Conservation (phyloP, 345 rosid genomes). For the Lepidium didymum region DNA sequence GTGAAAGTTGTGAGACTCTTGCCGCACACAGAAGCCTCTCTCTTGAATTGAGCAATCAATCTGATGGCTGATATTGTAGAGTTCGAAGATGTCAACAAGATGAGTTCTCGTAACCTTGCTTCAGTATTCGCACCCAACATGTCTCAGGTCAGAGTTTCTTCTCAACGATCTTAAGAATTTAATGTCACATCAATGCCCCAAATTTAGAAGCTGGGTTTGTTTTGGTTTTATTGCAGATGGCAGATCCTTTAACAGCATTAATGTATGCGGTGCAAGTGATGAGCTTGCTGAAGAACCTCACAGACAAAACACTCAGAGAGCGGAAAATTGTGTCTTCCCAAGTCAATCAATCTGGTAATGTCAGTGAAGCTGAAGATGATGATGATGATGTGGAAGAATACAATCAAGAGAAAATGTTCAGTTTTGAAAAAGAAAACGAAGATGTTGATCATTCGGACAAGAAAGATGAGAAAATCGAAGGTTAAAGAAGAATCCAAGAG, state of each 20-base stretch:
- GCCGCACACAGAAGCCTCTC: slow-evolving; percentile 72
- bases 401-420: not conserved
- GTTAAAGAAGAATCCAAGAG: not conserved
- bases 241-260: slow-evolving; percentile 78
- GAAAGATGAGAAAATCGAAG: not conserved
- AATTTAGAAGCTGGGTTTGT: not conserved
- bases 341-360: slow-evolving; percentile 43
- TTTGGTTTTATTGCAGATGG: slow-evolving; percentile 56
- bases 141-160: slow-evolving; percentile 49
- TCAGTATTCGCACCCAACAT: slow-evolving; percentile 95
- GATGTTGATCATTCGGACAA: slow-evolving; percentile 10
- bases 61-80: slow-evolving; percentile 83
- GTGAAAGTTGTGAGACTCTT: slow-evolving; percentile 61
- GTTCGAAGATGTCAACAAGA: slow-evolving; percentile 71
- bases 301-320: slow-evolving; percentile 45
- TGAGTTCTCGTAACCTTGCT: slow-evolving; percentile 84
- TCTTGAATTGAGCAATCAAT: slow-evolving; percentile 75
- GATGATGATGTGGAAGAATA: not conserved
- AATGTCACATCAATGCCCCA: not conserved
- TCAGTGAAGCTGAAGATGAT: slow-evolving; percentile 1
- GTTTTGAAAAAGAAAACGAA: slow-evolving; percentile 21
- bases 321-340: slow-evolving; percentile 36
- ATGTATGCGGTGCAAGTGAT: slow-evolving; percentile 95
- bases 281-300: slow-evolving; percentile 76
- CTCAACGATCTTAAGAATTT: not conserved